A percentile compares a stretch with the other conserved stretches of the same genome.
These are phyloP conservation scores for Annulohypoxylon stygium DNA, from an alignment of 495 filamentous ascomycete genomes.

Conservation along the genomic window DNA sequence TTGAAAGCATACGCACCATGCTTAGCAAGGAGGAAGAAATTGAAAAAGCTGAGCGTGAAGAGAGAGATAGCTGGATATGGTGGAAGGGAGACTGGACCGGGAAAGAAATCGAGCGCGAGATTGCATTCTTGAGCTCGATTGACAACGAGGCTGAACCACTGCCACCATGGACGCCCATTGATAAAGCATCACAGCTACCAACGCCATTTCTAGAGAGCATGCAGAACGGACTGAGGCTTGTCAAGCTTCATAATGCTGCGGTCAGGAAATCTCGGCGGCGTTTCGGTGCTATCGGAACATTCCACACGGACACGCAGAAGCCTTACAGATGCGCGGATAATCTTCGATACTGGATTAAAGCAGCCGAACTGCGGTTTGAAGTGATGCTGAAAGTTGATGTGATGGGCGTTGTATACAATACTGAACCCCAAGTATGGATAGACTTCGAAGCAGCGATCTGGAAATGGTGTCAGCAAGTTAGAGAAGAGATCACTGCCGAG, in stretches of 20 bases:
- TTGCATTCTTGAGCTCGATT: constrained; percentile 80
- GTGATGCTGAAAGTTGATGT: constrained; percentile 86
- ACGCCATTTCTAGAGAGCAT: constrained; percentile 81
- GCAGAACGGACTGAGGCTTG: constrained; percentile 81
- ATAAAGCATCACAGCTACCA: constrained; percentile 68
- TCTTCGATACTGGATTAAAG: constrained; percentile 94
- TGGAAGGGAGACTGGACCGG: constrained; percentile 82
- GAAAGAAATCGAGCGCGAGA: constrained; percentile 80
- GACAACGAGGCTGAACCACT: constrained; percentile 64
- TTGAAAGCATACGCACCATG: constrained; percentile 78
- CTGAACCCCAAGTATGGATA: constrained; percentile 74
- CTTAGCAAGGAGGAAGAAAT: constrained; percentile 78
- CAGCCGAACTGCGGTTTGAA: constrained; percentile 94
- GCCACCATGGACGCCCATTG: constrained; percentile 77
- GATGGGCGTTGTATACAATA: constrained; percentile 82
- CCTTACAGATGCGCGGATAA: constrained; percentile 96
- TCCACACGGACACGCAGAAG: constrained; percentile 90
- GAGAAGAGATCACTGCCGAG: constrained; percentile 76
- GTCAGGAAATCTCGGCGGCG: constrained; percentile 85
- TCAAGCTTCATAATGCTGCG: constrained; percentile 89
- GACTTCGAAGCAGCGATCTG: constrained; percentile 84
- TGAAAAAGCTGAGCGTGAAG: constrained; percentile 77
- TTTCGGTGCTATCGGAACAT: constrained; percentile 91
- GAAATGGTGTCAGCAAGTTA: constrained; percentile 80
- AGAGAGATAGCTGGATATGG: constrained; percentile 84